Evolutionary conservation across 2,329 filamentous ascomycete genomes (phyloP), one percentile per base, ranked within the genome.

Genomic region (Xylariaceae sp.): DNA sequence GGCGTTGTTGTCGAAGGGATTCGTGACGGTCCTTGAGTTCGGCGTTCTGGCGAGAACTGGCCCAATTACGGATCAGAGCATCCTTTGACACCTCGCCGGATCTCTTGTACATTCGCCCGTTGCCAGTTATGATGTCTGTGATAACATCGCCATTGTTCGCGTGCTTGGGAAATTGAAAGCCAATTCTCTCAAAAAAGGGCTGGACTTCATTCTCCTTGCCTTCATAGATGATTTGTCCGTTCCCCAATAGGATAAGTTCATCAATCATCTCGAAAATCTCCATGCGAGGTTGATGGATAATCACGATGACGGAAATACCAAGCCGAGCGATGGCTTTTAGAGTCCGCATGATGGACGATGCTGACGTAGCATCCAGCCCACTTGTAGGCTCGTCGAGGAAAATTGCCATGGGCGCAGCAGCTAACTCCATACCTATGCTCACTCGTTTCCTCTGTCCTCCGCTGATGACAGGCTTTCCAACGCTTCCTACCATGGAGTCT

Each of bases 41-140:
- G 1, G 58, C 54, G 40, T 56, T 57, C 31, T 66, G 52, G 1
- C 62, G 64, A 2, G 60, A 68, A n/a, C 53, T 50, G 1, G 60
- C 56, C 78, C 77, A 82, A 56, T 76, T 60, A 0, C 71, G 65
- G 22, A 81, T 79, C 22, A 82, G 66, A 9, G 68, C 58, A n/a
- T 75, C 68, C 30, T 75, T 75, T 32, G 71, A 72, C 27, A 75
- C 69, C 36, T 78, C 73, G 5, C 74, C 75, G 0, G 58, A 60
- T 3, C 52, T 57, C 54, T 78, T 77, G 63, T 82, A 81, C 11
- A 68, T 60, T 12, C 71, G 66, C 1, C 79, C 78, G 53, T 81
- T 77, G 3, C 80, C 80, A 0, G 78, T 79, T 57, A 83, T 76
- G 54, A 83, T 82, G 46, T 84, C 80, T n/a, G 80, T 80, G 19